Percentiles rank a stretch among this genome's conserved stretches.
Conservation (phyloP, 75 land plant species). For the Isoetes taiwanensis region DNA sequence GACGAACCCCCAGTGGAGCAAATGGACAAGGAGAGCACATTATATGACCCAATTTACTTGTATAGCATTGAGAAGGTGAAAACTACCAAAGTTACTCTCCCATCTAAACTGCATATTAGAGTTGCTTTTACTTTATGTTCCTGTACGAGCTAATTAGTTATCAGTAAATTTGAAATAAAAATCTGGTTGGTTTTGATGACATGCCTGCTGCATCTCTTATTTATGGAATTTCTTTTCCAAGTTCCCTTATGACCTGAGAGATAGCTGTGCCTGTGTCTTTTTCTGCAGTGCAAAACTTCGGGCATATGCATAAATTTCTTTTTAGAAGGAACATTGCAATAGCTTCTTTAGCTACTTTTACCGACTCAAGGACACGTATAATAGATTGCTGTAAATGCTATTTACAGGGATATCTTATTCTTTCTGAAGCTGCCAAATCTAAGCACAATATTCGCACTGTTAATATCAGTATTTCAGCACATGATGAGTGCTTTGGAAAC, state of each 20-base stretch:
- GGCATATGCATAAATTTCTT: no score
- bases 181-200: no score
- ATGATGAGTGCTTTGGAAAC: constrained; percentile 83
- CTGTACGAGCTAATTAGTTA: neutral
- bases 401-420: constrained; percentile 81
- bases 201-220: no score
- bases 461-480: constrained; percentile 79
- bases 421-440: constrained; percentile 69
- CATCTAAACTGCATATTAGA: neutral
- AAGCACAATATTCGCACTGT: constrained; percentile 62
- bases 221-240: no score
- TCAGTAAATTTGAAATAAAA: neutral
- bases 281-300: no score
- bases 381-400: no score
- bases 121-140: neutral
- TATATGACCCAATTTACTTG: constrained; percentile 69
- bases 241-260: neutral
- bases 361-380: no score
- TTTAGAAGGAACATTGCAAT: no score
- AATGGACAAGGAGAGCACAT: constrained; percentile 50
- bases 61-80: constrained; percentile 88
- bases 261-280: no score
- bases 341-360: no score
- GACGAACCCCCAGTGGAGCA: constrained; percentile 40
- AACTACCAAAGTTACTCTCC: neutral